phyloP scores from a whole-genome alignment of 139 green algal genomes.

The Coccomyxa sp. region DNA sequence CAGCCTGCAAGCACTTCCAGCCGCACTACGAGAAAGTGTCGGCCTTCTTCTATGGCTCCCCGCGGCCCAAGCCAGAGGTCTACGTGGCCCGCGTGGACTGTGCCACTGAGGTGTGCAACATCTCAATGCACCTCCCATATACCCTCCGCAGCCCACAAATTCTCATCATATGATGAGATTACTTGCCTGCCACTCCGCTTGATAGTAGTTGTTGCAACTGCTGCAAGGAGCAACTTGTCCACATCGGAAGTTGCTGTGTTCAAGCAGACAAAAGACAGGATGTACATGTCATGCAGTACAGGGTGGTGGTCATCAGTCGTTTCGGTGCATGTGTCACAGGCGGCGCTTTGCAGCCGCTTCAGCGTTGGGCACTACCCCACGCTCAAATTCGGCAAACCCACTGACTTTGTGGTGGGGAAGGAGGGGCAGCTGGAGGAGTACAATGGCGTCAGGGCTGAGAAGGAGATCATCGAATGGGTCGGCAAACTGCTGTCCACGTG shows the following conservation, averaged over 20 bases:
- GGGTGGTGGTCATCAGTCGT: too few species aligned
- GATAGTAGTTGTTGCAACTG: neutral
- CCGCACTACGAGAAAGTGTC: conserved; percentile 53
- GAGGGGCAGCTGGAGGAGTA: conserved; percentile 2
- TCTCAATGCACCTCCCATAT: neutral
- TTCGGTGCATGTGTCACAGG: neutral
- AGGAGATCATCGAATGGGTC: conserved; percentile 11
- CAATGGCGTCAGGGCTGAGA: neutral
- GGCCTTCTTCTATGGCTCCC: conserved; percentile 22
- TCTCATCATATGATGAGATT: neutral
- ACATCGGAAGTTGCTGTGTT: too few species aligned
- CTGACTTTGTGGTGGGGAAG: conserved; percentile 5
- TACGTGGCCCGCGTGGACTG: conserved; percentile 51
- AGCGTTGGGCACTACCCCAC: conserved; percentile 19
- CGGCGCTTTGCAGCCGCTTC: conserved; percentile 15
- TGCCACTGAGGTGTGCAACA: conserved; percentile 25
- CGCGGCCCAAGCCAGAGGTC: conserved; percentile 26
- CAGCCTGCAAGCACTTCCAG: conserved; percentile 44
- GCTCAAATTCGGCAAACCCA: conserved; percentile 6
- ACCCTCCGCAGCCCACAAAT: neutral
- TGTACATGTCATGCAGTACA: too few species aligned
- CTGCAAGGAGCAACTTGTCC: too few species aligned
- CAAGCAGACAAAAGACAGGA: too few species aligned
- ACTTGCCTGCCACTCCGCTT: neutral
- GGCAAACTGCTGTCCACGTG: conserved; percentile 11